phyloP scores from a whole-genome alignment of 2,329 filamentous ascomycete species.

The Colletotrichum nymphaeae region DNA sequence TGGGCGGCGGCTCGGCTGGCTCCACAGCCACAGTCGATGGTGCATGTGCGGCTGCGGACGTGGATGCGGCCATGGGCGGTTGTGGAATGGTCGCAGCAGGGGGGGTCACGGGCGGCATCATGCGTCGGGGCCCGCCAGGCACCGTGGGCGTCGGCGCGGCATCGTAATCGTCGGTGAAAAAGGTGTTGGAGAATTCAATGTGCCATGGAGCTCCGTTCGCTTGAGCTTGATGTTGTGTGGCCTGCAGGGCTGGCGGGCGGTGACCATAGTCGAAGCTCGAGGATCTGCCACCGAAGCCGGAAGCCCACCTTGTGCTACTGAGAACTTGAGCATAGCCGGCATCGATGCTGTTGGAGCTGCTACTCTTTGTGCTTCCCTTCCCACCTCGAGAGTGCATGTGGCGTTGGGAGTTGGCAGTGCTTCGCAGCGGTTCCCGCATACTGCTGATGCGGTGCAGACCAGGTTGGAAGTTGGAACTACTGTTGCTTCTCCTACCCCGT shows the following conservation, averaged over 20 bases:
- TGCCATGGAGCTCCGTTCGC: conserved; percentile 52
- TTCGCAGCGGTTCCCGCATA: conserved; percentile 61
- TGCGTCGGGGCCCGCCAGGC: conserved; percentile 78
- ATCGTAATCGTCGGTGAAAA: conserved; percentile 71
- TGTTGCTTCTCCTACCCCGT: conserved; percentile 79
- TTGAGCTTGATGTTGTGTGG: conserved; percentile 39
- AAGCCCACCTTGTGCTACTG: conserved; percentile 68
- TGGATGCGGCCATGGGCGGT: conserved; percentile 6
- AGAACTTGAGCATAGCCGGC: conserved; percentile 69
- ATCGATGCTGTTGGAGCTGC: conserved; percentile 74
- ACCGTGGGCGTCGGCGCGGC: conserved; percentile 89
- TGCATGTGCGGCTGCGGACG: not conserved
- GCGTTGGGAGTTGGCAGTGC: conserved; percentile 53
- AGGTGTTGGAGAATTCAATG: conserved; percentile 60
- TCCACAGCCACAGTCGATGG: conserved; percentile 5
- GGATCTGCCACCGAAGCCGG: conserved; percentile 66
- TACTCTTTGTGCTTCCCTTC: conserved; percentile 81
- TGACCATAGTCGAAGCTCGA: conserved; percentile 81
- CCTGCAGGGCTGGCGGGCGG: conserved; percentile 44
- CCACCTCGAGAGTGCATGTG: conserved; percentile 65
- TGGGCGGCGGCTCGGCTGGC: conserved; percentile 17
- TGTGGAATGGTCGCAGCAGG: conserved; percentile 35
- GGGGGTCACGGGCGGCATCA: conserved; percentile 14
- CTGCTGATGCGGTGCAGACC: conserved; percentile 72
- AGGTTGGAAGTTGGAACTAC: conserved; percentile 77